A percentile compares a stretch with the other conserved stretches of the same genome.
phyloP scores from a whole-genome alignment of 2,329 filamentous ascomycete species.

The Trichoderma aggressivum region DNA sequence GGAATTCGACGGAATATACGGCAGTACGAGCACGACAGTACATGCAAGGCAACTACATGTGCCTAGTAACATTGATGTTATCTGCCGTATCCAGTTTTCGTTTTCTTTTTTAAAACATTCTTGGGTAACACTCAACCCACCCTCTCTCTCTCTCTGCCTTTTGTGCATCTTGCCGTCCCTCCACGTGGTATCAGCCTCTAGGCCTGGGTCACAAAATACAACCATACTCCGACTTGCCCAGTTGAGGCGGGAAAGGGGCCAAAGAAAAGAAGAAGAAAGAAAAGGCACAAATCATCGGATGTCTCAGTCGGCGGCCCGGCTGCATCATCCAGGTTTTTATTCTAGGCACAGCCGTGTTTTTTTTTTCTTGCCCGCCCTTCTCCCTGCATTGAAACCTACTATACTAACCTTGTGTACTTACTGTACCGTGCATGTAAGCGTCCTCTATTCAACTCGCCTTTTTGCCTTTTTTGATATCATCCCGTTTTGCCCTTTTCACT shows the following conservation, averaged over 20 bases:
- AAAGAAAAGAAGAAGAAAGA: not conserved
- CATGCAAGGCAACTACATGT: too few species aligned
- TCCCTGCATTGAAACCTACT: not conserved
- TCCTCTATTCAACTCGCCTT: too few species aligned
- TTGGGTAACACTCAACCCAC: not conserved
- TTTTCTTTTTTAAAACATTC: not conserved
- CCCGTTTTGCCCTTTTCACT: not conserved
- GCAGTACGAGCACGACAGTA: not conserved
- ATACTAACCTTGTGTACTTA: too few species aligned
- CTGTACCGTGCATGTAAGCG: not conserved
- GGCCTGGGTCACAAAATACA: not conserved
- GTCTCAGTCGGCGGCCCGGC: not conserved
- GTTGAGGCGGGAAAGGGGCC: not conserved
- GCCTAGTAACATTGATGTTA: not conserved
- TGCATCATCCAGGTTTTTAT: not conserved
- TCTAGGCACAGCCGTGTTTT: not conserved
- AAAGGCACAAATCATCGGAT: not conserved
- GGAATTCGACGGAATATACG: not conserved
- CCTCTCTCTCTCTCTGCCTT: not conserved
- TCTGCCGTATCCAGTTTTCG: not conserved
- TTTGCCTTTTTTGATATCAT: not conserved
- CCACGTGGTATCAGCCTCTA: slow-evolving; percentile 12
- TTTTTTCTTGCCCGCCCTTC: not conserved
- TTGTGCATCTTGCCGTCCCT: not conserved
- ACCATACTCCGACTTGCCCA: slow-evolving; percentile 9